Evolutionary conservation across 192 early-diverging fungal species (phyloP).

Genomic region (Jimgerdemannia lactiflua): DNA sequence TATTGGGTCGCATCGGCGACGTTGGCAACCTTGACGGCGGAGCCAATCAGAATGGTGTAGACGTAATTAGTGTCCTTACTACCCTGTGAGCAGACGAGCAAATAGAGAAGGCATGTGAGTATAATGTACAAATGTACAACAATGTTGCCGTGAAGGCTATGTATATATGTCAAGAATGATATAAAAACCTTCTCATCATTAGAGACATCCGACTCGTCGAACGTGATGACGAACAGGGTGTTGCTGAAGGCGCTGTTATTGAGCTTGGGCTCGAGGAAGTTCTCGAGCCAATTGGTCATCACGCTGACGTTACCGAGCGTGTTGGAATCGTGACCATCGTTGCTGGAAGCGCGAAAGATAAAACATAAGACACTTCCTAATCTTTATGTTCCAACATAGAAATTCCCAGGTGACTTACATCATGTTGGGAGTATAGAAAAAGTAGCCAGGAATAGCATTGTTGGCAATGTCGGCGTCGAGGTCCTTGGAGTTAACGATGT

Average conservation of each 20-base stretch:
- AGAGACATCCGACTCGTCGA: slow-evolving; percentile 19
- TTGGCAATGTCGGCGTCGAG: slow-evolving; percentile 50
- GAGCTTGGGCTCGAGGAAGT: slow-evolving; percentile 51
- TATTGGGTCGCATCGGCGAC: slow-evolving; percentile 29
- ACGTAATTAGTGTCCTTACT: slow-evolving; percentile 12
- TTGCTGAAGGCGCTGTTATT: slow-evolving; percentile 45
- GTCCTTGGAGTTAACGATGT: slow-evolving; percentile 55
- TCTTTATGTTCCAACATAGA: not conserved
- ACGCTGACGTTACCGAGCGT: slow-evolving; percentile 41
- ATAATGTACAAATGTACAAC: no score
- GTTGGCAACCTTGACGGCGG: slow-evolving; percentile 23
- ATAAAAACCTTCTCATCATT: not conserved
- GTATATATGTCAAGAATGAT: not conserved
- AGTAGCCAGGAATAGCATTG: slow-evolving; percentile 48
- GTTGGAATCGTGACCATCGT: slow-evolving; percentile 35
- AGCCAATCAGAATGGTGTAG: slow-evolving; percentile 36
- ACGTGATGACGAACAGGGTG: slow-evolving; percentile 37
- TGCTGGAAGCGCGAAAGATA: slow-evolving; percentile 14
- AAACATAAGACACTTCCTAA: not conserved
- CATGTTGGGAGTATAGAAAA: slow-evolving; percentile 37
- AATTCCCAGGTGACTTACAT: slow-evolving; percentile 11
- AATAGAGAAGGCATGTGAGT: no score
- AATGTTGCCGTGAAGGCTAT: not conserved
- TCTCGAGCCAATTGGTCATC: slow-evolving; percentile 47
- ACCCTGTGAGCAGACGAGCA: no score